Evolutionary conservation across 495 filamentous ascomycete genomes (phyloP).

Genomic region (Zalerion maritima): DNA sequence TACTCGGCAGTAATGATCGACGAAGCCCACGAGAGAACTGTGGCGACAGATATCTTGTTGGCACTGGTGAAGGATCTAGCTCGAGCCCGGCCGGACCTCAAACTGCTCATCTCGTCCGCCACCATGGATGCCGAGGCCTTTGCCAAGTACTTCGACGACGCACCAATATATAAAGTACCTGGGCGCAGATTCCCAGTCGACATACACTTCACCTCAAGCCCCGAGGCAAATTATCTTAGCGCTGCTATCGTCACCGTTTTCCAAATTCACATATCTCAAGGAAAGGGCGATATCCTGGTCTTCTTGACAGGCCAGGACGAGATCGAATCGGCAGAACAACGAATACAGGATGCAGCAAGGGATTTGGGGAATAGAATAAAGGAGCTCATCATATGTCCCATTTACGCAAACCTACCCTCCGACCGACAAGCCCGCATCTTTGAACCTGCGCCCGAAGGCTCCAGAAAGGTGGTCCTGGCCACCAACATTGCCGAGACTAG

Average conservation of each 20-base stretch:
- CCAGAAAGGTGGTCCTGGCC: slow-evolving; percentile 73
- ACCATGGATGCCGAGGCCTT: slow-evolving; percentile 95
- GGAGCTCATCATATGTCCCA: slow-evolving; percentile 75
- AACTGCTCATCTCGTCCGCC: slow-evolving; percentile 84
- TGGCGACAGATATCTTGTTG: slow-evolving; percentile 83
- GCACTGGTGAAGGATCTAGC: slow-evolving; percentile 88
- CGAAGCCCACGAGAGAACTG: slow-evolving; percentile 88
- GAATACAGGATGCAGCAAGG: slow-evolving; percentile 62
- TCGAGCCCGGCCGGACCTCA: slow-evolving; percentile 71
- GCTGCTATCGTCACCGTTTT: slow-evolving; percentile 89
- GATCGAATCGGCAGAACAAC: slow-evolving; percentile 72
- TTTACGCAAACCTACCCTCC: slow-evolving; percentile 78
- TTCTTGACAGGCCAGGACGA: slow-evolving; percentile 87
- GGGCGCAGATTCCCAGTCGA: slow-evolving; percentile 84
- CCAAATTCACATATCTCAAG: slow-evolving; percentile 86
- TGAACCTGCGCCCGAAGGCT: slow-evolving; percentile 67
- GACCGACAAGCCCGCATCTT: slow-evolving; percentile 82
- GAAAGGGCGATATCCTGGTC: slow-evolving; percentile 76
- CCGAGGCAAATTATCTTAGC: slow-evolving; percentile 87
- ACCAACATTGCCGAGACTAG: slow-evolving; percentile 87
- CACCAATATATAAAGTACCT: slow-evolving; percentile 92
- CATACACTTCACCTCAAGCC: slow-evolving; percentile 81
- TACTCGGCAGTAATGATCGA: slow-evolving; percentile 94
- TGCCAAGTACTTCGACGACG: slow-evolving; percentile 81
- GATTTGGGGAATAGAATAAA: slow-evolving; percentile 73